phyloP scores from a whole-genome alignment of 202 grass and related monocot species.

The Zoysia matrella region DNA sequence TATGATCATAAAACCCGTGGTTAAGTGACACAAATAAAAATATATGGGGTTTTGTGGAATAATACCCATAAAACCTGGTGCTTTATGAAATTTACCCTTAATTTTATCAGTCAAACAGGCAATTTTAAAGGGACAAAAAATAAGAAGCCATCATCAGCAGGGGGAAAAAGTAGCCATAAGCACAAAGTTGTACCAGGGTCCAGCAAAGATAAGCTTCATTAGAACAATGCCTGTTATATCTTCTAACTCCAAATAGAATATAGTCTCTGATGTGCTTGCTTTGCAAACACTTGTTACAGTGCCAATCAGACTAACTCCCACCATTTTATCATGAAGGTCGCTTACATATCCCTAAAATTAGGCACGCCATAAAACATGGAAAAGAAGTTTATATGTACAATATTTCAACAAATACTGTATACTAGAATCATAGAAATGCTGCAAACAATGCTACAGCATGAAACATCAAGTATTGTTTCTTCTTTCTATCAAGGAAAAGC shows the following conservation, averaged over 20 bases:
- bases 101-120: conserved; percentile 7
- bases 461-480: conserved; percentile 19
- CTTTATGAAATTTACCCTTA: not conserved
- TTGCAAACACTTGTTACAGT: conserved; percentile 66
- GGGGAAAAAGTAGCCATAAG: not conserved
- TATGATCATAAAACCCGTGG: no score
- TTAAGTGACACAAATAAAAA: no score
- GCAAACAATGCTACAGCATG: conserved; percentile 15
- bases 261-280: conserved; percentile 53
- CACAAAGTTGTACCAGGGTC: conserved; percentile 63
- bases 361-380: conserved; percentile 13
- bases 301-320: conserved; percentile 81
- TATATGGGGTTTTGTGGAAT: no score
- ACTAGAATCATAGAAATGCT: not conserved
- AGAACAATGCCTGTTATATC: conserved; percentile 69
- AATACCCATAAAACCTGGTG: no score
- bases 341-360: conserved; percentile 65
- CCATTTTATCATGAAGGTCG: conserved; percentile 85
- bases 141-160: not conserved
- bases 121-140: conserved; percentile 1
- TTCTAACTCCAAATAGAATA: conserved; percentile 79
- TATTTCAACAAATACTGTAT: not conserved
- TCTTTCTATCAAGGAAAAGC: conserved; percentile 2
- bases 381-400: not conserved
- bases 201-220: conserved; percentile 71